These are phyloP conservation scores for Peniophora sp. DNA, from an alignment of 1,284 basidiomycete genomes.

Conservation along the genomic window DNA sequence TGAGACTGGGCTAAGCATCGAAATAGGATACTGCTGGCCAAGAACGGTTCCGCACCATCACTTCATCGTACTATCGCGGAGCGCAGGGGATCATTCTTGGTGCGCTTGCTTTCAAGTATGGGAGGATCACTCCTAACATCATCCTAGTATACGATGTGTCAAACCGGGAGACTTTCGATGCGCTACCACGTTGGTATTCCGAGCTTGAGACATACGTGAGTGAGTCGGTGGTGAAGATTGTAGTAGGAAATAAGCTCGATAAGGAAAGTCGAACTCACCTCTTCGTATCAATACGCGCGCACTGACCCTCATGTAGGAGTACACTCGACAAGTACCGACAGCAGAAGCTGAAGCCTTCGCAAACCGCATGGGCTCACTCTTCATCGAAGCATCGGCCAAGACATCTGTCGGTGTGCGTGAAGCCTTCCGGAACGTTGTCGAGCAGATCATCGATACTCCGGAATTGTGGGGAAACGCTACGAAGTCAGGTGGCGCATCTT, in stretches of 20 bases:
- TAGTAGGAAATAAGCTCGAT: conserved; percentile 95
- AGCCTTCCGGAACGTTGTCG: conserved; percentile 76
- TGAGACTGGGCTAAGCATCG: no score
- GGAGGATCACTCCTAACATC: neutral
- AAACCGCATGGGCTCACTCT: conserved; percentile 71
- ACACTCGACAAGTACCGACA: conserved; percentile 78
- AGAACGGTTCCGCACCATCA: conserved; percentile 88
- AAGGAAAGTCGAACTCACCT: conserved; percentile 44
- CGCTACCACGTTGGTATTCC: conserved; percentile 86
- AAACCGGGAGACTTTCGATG: conserved; percentile 85
- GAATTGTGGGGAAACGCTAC: conserved; percentile 49
- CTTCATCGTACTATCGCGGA: conserved; percentile 86
- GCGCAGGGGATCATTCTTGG: conserved; percentile 93
- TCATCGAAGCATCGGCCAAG: conserved; percentile 87
- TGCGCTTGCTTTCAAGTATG: conserved; percentile 20
- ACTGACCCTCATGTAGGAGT: conserved; percentile 50
- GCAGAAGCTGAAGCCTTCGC: conserved; percentile 82
- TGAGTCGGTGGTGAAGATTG: conserved; percentile 84
- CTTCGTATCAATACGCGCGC: neutral
- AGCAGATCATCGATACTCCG: conserved; percentile 31
- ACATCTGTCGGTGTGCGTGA: conserved; percentile 75
- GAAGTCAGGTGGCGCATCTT: neutral
- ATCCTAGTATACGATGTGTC: conserved; percentile 83
- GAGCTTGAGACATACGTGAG: conserved; percentile 94
- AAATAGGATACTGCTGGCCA: conserved; percentile 84